Conservation (phyloP, 2,329 filamentous ascomycete genomes). For the Xylariales sp. region DNA sequence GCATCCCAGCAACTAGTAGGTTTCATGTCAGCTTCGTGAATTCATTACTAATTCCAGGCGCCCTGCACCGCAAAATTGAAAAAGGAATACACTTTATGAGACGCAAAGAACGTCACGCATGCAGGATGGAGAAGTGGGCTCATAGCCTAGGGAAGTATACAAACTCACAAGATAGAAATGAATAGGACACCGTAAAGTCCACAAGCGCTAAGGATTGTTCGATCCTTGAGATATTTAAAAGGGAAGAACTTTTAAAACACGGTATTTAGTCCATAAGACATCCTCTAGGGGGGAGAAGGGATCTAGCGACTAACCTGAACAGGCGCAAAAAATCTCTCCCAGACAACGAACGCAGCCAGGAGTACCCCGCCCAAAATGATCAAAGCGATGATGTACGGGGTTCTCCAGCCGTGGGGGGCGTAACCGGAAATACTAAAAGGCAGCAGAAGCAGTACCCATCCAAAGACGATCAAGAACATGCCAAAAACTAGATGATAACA, state of each 20-base stretch:
- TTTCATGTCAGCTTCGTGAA: not conserved
- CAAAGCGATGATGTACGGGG: conserved; percentile 23
- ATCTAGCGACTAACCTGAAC: conserved; percentile 1
- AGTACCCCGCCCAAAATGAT: conserved; percentile 7
- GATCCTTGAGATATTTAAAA: conserved; percentile 22
- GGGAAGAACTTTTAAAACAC: conserved; percentile 8
- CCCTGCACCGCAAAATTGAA: no score
- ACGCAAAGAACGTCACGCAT: no score
- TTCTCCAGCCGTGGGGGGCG: conserved; percentile 19
- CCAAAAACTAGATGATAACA: conserved; percentile 54
- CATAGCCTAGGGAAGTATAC: no score
- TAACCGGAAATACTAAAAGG: conserved; percentile 18
- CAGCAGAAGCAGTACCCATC: conserved; percentile 43
- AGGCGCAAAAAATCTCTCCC: conserved; percentile 22
- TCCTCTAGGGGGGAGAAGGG: no score
- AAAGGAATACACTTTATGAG: no score
- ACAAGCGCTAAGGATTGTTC: conserved; percentile 19
- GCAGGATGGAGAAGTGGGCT: no score
- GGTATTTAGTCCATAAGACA: no score
- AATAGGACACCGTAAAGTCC: conserved; percentile 21
- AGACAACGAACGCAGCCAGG: conserved; percentile 10
- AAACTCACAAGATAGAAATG: conserved; percentile 24
- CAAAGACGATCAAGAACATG: conserved; percentile 62
- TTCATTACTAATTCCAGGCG: no score
- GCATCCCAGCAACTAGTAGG: conserved; percentile 17